These are phyloP conservation scores for Ustilago shanxiensis DNA, from an alignment of 1,284 basidiomycete genomes.

Conservation along the genomic window DNA sequence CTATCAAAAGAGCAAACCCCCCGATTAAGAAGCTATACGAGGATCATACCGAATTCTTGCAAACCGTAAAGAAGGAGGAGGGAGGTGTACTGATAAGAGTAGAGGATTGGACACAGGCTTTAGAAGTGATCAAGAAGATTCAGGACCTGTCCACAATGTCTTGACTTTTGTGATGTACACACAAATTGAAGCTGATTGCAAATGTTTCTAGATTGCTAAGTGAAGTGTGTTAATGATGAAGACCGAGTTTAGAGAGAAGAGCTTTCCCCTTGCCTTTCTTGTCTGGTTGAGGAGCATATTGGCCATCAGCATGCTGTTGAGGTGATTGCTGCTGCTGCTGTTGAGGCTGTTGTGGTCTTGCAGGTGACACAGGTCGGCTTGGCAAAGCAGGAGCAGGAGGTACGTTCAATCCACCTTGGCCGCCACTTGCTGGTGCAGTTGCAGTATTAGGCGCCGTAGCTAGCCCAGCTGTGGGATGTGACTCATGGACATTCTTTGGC, in stretches of 20 bases:
- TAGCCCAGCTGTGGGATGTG: not conserved
- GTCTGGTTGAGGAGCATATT: slow-evolving; percentile 8
- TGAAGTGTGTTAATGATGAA: slow-evolving; percentile 16
- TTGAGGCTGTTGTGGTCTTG: not conserved
- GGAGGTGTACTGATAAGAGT: slow-evolving; percentile 23
- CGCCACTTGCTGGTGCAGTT: not conserved
- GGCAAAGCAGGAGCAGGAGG: slow-evolving; percentile 12
- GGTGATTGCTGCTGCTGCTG: slow-evolving; percentile 1
- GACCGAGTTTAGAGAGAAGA: slow-evolving; percentile 39
- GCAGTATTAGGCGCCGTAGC: not conserved
- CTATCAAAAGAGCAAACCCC: slow-evolving; percentile 5
- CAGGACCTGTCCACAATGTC: slow-evolving; percentile 2
- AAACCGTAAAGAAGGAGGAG: not conserved
- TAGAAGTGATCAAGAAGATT: slow-evolving; percentile 29
- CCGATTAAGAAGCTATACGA: slow-evolving; percentile 17
- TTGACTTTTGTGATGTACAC: not conserved
- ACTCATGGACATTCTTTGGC: slow-evolving; percentile 27
- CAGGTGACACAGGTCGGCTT: slow-evolving; percentile 20
- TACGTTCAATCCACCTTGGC: slow-evolving; percentile 10
- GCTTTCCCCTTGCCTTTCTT: slow-evolving; percentile 44
- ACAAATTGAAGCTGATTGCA: not conserved
- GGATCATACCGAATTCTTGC: slow-evolving; percentile 13
- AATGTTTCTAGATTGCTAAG: not conserved
- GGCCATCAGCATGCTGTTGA: not conserved
- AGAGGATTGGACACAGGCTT: slow-evolving; percentile 38